These are phyloP conservation scores for Nigrograna mackinnonii DNA, from an alignment of 2,329 filamentous ascomycete species.

Conservation along the genomic window DNA sequence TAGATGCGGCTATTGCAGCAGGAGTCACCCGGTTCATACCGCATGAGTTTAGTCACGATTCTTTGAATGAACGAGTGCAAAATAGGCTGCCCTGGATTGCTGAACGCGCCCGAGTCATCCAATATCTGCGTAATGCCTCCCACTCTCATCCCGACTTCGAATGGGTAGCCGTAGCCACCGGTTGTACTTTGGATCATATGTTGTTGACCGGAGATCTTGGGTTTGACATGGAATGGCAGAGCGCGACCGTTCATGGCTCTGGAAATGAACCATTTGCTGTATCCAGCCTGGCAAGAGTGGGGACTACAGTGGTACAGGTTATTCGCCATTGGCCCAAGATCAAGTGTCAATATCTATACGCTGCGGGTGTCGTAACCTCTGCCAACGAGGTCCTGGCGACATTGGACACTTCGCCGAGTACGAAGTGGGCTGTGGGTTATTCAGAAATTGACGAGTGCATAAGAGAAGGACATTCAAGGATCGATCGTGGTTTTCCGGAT, in stretches of 20 bases:
- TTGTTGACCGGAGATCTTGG: constrained; percentile 39
- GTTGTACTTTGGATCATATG: constrained; percentile 33
- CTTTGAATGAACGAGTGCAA: constrained; percentile 33
- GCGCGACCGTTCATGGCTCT: constrained; percentile 40
- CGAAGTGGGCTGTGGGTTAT: constrained; percentile 34
- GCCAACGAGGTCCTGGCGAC: constrained; percentile 34
- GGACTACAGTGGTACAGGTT: constrained; percentile 26
- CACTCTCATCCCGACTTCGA: constrained; percentile 19
- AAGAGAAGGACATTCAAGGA: constrained; percentile 36
- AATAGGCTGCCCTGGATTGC: constrained; percentile 29
- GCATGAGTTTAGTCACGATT: constrained; percentile 44
- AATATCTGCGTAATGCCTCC: constrained; percentile 26
- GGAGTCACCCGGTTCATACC: constrained; percentile 47
- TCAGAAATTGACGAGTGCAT: constrained; percentile 38
- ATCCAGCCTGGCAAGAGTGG: constrained; percentile 36
- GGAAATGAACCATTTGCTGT: constrained; percentile 40
- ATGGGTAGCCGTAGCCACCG: constrained; percentile 40
- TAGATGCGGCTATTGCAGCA: constrained; percentile 44
- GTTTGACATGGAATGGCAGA: constrained; percentile 44
- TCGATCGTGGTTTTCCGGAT: constrained; percentile 41
- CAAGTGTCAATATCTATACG: constrained; percentile 41
- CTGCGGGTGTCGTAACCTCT: constrained; percentile 32
- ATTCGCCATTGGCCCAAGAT: constrained; percentile 35
- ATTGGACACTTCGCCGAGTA: constrained; percentile 27
- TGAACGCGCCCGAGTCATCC: constrained; percentile 31